These are phyloP conservation scores for Phlebopus sp. DNA, from an alignment of 1,284 basidiomycete genomes.

Conservation along the genomic window DNA sequence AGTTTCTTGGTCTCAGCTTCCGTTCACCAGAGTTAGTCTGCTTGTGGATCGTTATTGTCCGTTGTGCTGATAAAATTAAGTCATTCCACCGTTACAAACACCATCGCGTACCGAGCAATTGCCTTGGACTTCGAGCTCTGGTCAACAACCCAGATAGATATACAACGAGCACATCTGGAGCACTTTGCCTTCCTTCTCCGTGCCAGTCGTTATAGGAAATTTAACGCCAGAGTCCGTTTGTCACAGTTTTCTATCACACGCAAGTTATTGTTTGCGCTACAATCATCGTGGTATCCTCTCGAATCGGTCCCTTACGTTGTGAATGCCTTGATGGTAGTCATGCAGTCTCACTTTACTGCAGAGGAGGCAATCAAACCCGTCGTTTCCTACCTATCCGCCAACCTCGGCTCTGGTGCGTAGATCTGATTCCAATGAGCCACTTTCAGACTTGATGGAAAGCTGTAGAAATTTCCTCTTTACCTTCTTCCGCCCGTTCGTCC, in stretches of 20 bases:
- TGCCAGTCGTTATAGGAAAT: slow-evolving; percentile 68
- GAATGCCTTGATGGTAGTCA: slow-evolving; percentile 55
- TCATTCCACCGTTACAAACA: slow-evolving; percentile 78
- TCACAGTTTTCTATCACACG: slow-evolving; percentile 71
- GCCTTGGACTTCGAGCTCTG: slow-evolving; percentile 91
- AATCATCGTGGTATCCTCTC: slow-evolving; percentile 69
- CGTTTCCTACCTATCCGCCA: slow-evolving; percentile 82
- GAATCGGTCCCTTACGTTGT: slow-evolving; percentile 57
- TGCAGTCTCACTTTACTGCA: slow-evolving; percentile 61
- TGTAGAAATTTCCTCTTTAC: slow-evolving; percentile 12
- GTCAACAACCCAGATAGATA: slow-evolving; percentile 65
- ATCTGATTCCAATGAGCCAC: not conserved
- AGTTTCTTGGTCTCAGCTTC: slow-evolving; percentile 83
- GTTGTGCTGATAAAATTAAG: slow-evolving; percentile 38
- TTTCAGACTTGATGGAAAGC: not conserved
- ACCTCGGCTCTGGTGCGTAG: slow-evolving; percentile 67
- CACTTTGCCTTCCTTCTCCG: slow-evolving; percentile 77
- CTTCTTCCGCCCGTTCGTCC: slow-evolving; percentile 52
- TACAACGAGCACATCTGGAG: slow-evolving; percentile 76
- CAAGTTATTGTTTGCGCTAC: slow-evolving; percentile 78
- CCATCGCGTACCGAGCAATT: slow-evolving; percentile 78
- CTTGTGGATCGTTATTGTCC: not conserved
- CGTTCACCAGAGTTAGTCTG: slow-evolving; percentile 69
- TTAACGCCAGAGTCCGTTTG: slow-evolving; percentile 71
- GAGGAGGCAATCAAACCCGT: slow-evolving; percentile 81